Base-by-base conservation (phyloP, 352 stramenopile species). In the Hyaloperonospora brassicae region DNA sequence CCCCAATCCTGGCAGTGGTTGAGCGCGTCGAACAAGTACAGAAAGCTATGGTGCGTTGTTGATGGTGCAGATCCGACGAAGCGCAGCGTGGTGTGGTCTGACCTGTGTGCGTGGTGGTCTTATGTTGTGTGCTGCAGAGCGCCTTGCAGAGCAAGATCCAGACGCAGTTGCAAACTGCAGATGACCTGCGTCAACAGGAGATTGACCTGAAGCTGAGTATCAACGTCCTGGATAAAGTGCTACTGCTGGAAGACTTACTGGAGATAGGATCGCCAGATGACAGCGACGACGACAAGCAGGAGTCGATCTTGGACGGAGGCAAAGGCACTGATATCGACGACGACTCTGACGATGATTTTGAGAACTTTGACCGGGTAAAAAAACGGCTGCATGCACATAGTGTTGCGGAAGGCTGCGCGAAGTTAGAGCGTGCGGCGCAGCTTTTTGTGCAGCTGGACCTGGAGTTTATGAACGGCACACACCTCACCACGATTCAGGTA, bases 21-120 rank as follows among this genome's bases (percentile, higher is more conserved):
- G 77, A 92, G 53, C 80, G 79, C 35, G 84, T 95, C 34, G 69
- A 90, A 47, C 67, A 81, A 50, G 81, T 83, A 14, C 73, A 93
- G 42, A 46, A 58, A 22, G 64, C 80, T 2, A 75, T 90, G 38
- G 83, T 89, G 54, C 36, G 66, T 67, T 21, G 2, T 0, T 31
- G 21, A 53, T 56, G 38, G 5, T 30, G 1, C 4, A 45, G 25
- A 34, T 6, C 17, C 10, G 3, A 10, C 6, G 17, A 27, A 23
- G 14, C 40, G 11, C 6, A 45, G 41, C 14, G 11, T 24, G n/a
- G 21, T 40, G 8, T 24, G n/a, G 21, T 42, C 27, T 57, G 14
- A 59, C 44, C 8, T 21, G 53, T 53, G 23, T 55, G 10, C 48
- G 8, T 48, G 17, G 17, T 17, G 17, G 17, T 17, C 17, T 17